Base-by-base conservation (phyloP, 352 stramenopile species). In the Globisporangium cederbergense region DNA sequence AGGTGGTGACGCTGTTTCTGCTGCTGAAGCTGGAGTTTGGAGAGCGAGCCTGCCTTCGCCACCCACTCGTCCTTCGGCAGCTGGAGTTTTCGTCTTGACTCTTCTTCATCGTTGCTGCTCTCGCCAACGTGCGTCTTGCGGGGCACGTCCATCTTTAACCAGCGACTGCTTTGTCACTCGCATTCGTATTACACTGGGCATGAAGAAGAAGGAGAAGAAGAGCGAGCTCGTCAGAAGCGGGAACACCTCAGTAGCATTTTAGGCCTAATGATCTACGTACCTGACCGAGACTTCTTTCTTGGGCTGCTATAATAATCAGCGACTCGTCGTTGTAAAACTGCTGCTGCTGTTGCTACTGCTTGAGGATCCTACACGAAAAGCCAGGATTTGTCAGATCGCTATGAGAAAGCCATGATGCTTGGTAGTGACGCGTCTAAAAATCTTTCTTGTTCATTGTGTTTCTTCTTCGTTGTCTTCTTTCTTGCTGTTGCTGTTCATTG, bases 101-200 rank as follows among this genome's bases (percentile, higher is more conserved):
- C 62, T 11, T 67, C 62, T 8, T 67, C 62, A 11, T 73, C 52
- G 25, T 11, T 20, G 7, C 43, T 20, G 43, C 42, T 49, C n/a
- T 74, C 51, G 5, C 42, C 9, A 16, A 22, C 47, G 3, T 16
- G 18, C 11, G 14, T 45, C 28, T 20, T 22, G 32, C 10, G 32
- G 28, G 68, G 28, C 11, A 49, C 10, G 43, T 72, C 59, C 52
- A 49, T 42, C 18, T 5, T 25, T 16, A 7, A 36, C 32, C 32
- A 36, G 32, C 32, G 32, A 36, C 32, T 36, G 32, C 7, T 5
- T 9, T 36, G 32, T 36, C 28, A 11, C 11, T 54, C 5, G 22
- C 14, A 38, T 43, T 58, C 51, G 47, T 5, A 7, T 14, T 13
- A 2, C 18, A 49, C 18, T 16, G 18, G 5, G 43, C 43, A 22